Evolutionary conservation across 2,329 filamentous ascomycete genomes (phyloP).

Genomic region (Aspergillus brasiliensis): DNA sequence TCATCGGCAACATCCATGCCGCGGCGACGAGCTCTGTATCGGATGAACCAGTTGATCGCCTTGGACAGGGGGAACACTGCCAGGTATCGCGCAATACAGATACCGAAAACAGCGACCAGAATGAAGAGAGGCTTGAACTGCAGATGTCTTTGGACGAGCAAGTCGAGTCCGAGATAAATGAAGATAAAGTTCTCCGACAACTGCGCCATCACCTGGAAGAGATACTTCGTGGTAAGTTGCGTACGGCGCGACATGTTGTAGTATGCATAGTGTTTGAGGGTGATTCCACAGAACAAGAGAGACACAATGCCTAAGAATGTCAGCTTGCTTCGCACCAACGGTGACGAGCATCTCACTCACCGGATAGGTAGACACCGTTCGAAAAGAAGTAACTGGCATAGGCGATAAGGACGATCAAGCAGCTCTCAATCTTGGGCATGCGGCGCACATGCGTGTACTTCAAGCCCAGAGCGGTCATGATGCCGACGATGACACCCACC

Average conservation of each 20-base stretch:
- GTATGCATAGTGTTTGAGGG: slow-evolving; percentile 97
- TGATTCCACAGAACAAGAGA: slow-evolving; percentile 94
- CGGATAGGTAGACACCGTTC: slow-evolving; percentile 92
- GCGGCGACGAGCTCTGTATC: slow-evolving; percentile 76
- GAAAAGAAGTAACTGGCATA: slow-evolving; percentile 98
- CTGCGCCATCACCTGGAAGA: slow-evolving; percentile 93
- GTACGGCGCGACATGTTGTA: slow-evolving; percentile 99
- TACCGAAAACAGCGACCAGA: slow-evolving; percentile 85
- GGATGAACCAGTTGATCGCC: slow-evolving; percentile 88
- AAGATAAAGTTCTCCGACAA: slow-evolving; percentile 99
- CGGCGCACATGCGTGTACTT: slow-evolving; percentile 94
- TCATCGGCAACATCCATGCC: slow-evolving; percentile 81
- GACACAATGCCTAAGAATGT: slow-evolving; percentile 82
- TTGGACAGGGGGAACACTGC: slow-evolving; percentile 91
- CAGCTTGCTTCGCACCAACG: slow-evolving; percentile 5
- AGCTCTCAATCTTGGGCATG: slow-evolving; percentile 96
- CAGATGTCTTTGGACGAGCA: slow-evolving; percentile 87
- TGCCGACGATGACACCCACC: slow-evolving; percentile 84
- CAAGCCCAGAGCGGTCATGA: slow-evolving; percentile 80
- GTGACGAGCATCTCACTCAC: slow-evolving; percentile 54
- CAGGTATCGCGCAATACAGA: slow-evolving; percentile 88
- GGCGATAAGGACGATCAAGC: slow-evolving; percentile 86
- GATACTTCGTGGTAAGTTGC: slow-evolving; percentile 95
- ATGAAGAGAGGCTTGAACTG: slow-evolving; percentile 95
- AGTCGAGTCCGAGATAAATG: slow-evolving; percentile 91